Evolutionary conservation across 2,329 filamentous ascomycete species (phyloP).

Genomic region (Trichophyton mentagrophytes): DNA sequence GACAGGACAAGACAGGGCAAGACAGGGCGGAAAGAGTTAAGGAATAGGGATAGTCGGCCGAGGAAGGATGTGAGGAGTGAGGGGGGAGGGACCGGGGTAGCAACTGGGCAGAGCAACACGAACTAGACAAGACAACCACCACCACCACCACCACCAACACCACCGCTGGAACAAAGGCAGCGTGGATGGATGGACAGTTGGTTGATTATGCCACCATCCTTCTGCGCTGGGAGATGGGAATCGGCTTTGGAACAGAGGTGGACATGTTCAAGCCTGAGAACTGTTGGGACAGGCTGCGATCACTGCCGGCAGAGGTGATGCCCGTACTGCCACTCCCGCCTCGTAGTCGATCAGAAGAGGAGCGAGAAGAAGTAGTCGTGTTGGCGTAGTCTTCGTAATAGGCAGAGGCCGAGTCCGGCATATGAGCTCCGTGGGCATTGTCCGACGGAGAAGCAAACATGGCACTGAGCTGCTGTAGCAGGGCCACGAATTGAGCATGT

Average conservation of each 20-base stretch:
- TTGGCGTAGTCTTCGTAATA: not conserved
- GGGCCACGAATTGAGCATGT: constrained; percentile 41
- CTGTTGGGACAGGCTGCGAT: constrained; percentile 16
- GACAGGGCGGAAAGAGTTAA: not conserved
- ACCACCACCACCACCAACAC: too few species aligned
- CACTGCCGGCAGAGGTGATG: not conserved
- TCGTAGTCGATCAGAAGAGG: not conserved
- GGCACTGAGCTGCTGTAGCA: constrained; percentile 35
- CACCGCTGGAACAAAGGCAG: too few species aligned
- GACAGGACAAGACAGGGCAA: not conserved
- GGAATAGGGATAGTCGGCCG: not conserved
- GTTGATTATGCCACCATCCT: not conserved
- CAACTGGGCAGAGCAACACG: too few species aligned
- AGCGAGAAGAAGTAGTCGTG: not conserved
- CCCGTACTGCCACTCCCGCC: constrained; percentile 13
- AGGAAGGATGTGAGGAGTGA: not conserved
- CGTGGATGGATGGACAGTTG: too few species aligned
- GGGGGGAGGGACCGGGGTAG: not conserved
- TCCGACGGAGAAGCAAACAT: constrained; percentile 31
- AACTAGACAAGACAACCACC: not conserved
- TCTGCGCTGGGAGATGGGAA: constrained; percentile 15
- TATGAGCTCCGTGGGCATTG: constrained; percentile 25
- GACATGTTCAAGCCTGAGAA: not conserved
- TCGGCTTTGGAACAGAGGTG: constrained; percentile 9
- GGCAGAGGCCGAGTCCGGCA: not conserved